Conservation (phyloP, 2,329 filamentous ascomycete genomes). For the Rhynchosporium agropyri region DNA sequence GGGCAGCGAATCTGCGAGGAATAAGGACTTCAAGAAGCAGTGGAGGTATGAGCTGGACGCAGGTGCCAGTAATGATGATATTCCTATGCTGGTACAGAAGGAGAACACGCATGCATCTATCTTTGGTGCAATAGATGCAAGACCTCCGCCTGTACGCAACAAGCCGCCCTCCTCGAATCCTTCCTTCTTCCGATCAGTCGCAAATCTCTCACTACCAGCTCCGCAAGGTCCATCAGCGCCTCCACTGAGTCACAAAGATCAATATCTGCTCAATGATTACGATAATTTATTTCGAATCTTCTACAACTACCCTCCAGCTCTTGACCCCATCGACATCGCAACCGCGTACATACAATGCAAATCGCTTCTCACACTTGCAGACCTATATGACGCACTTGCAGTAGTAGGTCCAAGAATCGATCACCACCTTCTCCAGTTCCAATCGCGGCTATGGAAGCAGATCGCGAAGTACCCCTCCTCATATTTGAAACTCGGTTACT, state of each 20-base stretch:
- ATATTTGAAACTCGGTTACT: conserved; percentile 86
- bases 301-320: conserved; percentile 84
- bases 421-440: conserved; percentile 91
- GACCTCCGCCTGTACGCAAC: conserved; percentile 58
- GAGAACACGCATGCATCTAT: conserved; percentile 57
- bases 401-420: conserved; percentile 90
- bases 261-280: conserved; percentile 86
- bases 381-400: conserved; percentile 88
- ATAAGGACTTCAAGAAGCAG: conserved; percentile 48
- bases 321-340: conserved; percentile 87
- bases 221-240: conserved; percentile 52
- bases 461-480: conserved; percentile 94
- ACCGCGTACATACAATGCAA: conserved; percentile 95
- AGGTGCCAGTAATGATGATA: conserved; percentile 70
- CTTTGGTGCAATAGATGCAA: conserved; percentile 55
- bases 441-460: conserved; percentile 89
- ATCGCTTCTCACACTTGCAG: conserved; percentile 82
- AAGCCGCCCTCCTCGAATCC: conserved; percentile 64
- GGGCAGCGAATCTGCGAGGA: conserved; percentile 45
- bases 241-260: conserved; percentile 59
- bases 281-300: conserved; percentile 95
- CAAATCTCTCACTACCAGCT: conserved; percentile 66
- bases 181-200: conserved; percentile 84
- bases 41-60: conserved; percentile 91
- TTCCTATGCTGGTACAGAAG: conserved; percentile 87